A percentile compares a stretch with the other conserved stretches of the same genome.
Evolutionary conservation across 2,329 filamentous ascomycete genomes (phyloP).

Genomic region (Colletotrichum tofieldiae): DNA sequence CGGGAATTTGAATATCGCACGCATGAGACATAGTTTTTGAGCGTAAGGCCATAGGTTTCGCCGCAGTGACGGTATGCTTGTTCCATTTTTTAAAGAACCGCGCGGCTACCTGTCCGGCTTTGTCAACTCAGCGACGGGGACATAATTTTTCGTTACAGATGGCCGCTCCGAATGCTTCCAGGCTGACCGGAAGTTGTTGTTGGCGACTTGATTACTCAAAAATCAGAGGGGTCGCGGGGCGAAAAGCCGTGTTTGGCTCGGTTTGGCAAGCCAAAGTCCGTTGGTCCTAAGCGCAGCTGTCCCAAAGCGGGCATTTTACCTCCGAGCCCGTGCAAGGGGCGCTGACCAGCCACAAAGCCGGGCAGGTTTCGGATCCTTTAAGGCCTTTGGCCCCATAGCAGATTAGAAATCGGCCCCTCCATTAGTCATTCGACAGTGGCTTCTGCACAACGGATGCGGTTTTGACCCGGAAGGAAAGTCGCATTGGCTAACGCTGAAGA

Average conservation of each 20-base stretch:
- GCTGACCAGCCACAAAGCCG: background rate
- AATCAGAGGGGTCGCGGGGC: background rate
- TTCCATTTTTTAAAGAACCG: too few relatives aligned
- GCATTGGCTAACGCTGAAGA: too few relatives aligned
- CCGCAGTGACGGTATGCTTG: background rate
- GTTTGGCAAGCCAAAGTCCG: background rate
- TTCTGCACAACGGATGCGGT: background rate
- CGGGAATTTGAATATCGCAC: too few relatives aligned
- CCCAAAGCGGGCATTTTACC: constrained; percentile 6
- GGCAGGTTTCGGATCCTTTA: background rate
- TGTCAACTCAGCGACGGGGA: background rate
- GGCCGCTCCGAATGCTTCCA: too few relatives aligned
- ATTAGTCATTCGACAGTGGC: constrained; percentile 8
- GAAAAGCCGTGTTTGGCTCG: background rate
- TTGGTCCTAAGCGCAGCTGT: background rate
- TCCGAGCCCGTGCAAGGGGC: background rate
- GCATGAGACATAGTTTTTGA: too few relatives aligned
- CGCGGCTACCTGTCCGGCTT: background rate
- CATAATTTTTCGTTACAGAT: background rate
- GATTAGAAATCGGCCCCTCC: constrained; percentile 9
- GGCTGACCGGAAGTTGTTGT: background rate
- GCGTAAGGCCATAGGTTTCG: background rate
- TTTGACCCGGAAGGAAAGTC: background rate
- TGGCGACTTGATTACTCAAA: background rate
- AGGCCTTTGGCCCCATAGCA: background rate